Base-by-base conservation (phyloP, 768 basidiomycete genomes). In the Daedaleopsis nitida region DNA sequence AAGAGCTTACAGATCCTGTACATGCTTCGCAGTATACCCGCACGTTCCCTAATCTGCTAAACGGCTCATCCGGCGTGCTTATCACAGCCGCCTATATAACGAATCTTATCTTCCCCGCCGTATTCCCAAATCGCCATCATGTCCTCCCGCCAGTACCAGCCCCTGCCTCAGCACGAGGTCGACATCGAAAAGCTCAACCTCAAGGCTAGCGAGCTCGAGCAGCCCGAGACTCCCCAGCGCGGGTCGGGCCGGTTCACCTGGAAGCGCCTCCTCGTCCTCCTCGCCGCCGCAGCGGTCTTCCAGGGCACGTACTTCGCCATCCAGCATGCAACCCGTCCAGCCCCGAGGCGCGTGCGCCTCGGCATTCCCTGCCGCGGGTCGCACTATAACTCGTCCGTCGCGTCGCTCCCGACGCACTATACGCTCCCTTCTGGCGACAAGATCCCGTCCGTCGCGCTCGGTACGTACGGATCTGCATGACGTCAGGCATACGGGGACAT, bases 371-470 rank as follows among this genome's bases (percentile, higher is more conserved):
- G 60, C 54, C 52, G 34, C 16, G 63, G 63, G 7, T 42, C 52
- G 24, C 63, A 60, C 19, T 58, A 59, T n/a, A 65, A 68, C 57
- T 17, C 75, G 55, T 48, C 60, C 34, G 39, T 34, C 42, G 23
- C 23, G 12, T 24, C 54, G 34, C 70, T 79, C 14, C 76, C 85
- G 0, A 79, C 75, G 7, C 77, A 86, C 69, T 88, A 79, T 67
- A 80, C 78, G 1, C 75, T 91, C 14, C 84, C 86, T 5, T 88
- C 86, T 37, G 89, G 89, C 0, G 83, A 87, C 65, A 79, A 80
- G 62, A 89, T 91, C 34, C 89, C 89, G 0, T 78, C 83, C 13
- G 80, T 89, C 48, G 88, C 87, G 5, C 77, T 89, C 21, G 87
- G 87, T 86, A 73, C 42, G 68, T 59, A 35, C 19, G 13, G 10